phyloP scores from a whole-genome alignment of 257 asterid species.

The Prunella vulgaris region DNA sequence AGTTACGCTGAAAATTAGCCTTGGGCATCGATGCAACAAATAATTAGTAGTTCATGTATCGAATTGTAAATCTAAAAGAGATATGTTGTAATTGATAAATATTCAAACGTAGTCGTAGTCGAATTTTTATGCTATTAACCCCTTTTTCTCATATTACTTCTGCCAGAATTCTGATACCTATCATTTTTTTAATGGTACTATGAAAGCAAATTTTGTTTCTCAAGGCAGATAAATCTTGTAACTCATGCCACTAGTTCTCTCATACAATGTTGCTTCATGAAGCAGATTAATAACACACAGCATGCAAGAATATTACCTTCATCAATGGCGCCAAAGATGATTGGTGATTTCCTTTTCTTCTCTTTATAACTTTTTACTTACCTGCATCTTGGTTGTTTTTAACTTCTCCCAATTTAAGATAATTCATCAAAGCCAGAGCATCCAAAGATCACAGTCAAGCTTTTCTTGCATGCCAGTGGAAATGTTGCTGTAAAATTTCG shows the following conservation, averaged over 20 bases:
- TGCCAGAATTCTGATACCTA: not conserved
- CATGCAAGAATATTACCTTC: slow-evolving; percentile 33
- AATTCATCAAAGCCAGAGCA: slow-evolving; percentile 41
- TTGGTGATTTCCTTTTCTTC: slow-evolving; percentile 39
- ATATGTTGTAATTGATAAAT: no score
- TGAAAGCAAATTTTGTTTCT: not conserved
- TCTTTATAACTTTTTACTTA: not conserved
- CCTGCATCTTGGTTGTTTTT: not conserved
- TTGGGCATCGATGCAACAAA: no score
- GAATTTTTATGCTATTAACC: no score
- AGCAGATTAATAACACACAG: slow-evolving; percentile 33
- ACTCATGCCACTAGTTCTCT: slow-evolving; percentile 19
- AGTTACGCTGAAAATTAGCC: no score
- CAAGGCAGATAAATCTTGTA: slow-evolving; percentile 12
- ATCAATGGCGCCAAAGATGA: slow-evolving; percentile 30
- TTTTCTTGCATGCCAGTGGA: slow-evolving; percentile 76
- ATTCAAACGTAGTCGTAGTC: no score
- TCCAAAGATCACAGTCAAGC: slow-evolving; percentile 44
- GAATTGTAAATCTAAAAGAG: no score
- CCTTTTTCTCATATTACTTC: not conserved
- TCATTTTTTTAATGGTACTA: not conserved
- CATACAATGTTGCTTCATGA: slow-evolving; percentile 8
- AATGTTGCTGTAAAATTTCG: slow-evolving; percentile 75
- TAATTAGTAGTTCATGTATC: not conserved
- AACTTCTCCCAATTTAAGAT: slow-evolving; percentile 23